These are phyloP conservation scores for Stropharia rugosoannulata DNA, from an alignment of 768 basidiomycete species.

Conservation along the genomic window DNA sequence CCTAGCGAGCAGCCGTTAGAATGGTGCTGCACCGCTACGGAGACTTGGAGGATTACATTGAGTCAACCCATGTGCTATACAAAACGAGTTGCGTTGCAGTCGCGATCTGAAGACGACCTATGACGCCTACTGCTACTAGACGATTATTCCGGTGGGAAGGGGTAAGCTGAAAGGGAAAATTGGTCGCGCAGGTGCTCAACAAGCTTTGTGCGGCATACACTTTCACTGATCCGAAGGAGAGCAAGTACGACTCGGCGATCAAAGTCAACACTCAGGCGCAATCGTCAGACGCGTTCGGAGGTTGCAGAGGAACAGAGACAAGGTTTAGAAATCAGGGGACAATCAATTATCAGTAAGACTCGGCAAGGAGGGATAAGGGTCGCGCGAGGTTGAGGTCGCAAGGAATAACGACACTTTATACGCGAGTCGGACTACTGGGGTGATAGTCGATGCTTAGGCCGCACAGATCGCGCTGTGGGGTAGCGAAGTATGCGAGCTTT, in stretches of 20 bases:
- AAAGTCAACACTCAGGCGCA: not conserved
- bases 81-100: not conserved
- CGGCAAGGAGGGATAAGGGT: conserved; percentile 2
- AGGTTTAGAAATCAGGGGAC: not conserved
- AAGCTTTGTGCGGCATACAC: not conserved
- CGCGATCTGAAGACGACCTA: not conserved
- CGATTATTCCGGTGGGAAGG: not conserved
- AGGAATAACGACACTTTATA: not conserved
- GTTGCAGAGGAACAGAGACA: not conserved
- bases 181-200: not conserved
- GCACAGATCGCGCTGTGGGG: not conserved
- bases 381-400: not conserved
- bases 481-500: not conserved
- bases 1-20: too few species aligned
- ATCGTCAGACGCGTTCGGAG: not conserved
- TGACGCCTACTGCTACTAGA: not conserved
- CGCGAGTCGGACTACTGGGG: not conserved
- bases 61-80: too few species aligned
- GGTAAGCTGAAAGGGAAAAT: not conserved
- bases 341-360: not conserved
- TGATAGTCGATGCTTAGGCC: not conserved
- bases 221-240: conserved; percentile 5
- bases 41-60: too few species aligned
- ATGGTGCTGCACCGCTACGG: too few species aligned
- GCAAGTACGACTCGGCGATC: not conserved